Evolutionary conservation across 192 early-diverging fungal genomes (phyloP).

Genomic region (Tieghemiomyces parasiticus): DNA sequence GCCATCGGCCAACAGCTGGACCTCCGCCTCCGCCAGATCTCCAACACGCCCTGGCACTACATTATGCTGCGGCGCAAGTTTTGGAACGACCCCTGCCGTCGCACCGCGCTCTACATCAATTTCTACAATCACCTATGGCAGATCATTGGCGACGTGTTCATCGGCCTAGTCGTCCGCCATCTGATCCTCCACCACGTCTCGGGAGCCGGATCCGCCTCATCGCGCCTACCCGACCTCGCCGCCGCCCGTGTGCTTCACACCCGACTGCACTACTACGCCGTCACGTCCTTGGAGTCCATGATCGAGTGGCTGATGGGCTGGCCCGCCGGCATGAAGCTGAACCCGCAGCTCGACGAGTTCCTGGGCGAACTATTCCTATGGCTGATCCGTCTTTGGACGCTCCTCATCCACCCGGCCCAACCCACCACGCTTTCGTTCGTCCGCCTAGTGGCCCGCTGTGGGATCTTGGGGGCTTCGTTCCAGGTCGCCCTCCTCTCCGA

Average conservation of each 20-base stretch:
- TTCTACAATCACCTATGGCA: conserved; percentile 97
- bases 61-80: conserved; percentile 38
- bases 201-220: too few species aligned
- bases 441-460: conserved; percentile 49
- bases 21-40: conserved; percentile 64
- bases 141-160: conserved; percentile 78
- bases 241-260: conserved; percentile 37
- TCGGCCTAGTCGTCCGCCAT: conserved; percentile 66
- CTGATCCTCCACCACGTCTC: conserved; percentile 47
- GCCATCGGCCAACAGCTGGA: conserved; percentile 82
- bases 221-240: too few species aligned
- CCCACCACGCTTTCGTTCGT: conserved; percentile 46
- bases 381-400: conserved; percentile 77
- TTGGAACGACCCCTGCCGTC: conserved; percentile 19
- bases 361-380: conserved; percentile 83
- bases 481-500: conserved; percentile 71
- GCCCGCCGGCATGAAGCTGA: conserved; percentile 95
- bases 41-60: conserved; percentile 84
- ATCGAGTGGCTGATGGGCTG: conserved; percentile 82
- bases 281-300: conserved; percentile 50
- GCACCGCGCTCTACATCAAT: conserved; percentile 32
- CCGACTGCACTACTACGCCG: conserved; percentile 41
- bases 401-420: conserved; percentile 30
- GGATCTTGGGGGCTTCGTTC: conserved; percentile 74
- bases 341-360: conserved; percentile 75